phyloP scores from a whole-genome alignment of 2,329 filamentous ascomycete species.

The Fonsecaea pedrosoi region DNA sequence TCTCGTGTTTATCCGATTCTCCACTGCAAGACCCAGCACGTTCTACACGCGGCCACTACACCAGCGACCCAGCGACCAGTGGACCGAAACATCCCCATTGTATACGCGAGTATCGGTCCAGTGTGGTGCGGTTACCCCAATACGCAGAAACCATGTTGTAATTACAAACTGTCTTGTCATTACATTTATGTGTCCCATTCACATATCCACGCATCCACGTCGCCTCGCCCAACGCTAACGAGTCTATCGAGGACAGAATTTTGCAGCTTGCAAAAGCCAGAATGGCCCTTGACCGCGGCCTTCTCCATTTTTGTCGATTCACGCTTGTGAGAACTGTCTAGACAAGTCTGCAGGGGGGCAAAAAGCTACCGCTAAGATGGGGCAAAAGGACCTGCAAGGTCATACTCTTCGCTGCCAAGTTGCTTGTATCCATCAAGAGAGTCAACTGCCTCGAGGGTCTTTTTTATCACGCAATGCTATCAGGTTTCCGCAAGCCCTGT shows the following conservation, averaged over 20 bases:
- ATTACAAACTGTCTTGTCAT: slow-evolving; percentile 20
- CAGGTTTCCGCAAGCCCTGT: background rate
- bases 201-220: background rate
- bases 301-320: slow-evolving; percentile 4
- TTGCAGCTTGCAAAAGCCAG: background rate
- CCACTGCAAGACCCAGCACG: background rate
- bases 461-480: background rate
- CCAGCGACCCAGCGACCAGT: background rate
- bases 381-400: background rate
- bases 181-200: background rate
- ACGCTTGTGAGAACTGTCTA: background rate
- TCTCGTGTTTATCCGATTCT: background rate
- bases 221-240: slow-evolving; percentile 4
- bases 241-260: slow-evolving; percentile 3
- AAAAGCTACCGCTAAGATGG: background rate
- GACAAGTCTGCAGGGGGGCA: background rate
- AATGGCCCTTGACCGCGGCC: background rate
- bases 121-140: background rate
- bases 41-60: background rate
- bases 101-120: background rate
- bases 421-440: background rate
- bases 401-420: background rate
- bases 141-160: background rate
- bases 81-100: background rate
- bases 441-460: background rate